Percentiles rank a stretch among this genome's conserved stretches.
These are phyloP conservation scores for Camptophora hylomeconis DNA, from an alignment of 2,329 filamentous ascomycete genomes.

Conservation along the genomic window DNA sequence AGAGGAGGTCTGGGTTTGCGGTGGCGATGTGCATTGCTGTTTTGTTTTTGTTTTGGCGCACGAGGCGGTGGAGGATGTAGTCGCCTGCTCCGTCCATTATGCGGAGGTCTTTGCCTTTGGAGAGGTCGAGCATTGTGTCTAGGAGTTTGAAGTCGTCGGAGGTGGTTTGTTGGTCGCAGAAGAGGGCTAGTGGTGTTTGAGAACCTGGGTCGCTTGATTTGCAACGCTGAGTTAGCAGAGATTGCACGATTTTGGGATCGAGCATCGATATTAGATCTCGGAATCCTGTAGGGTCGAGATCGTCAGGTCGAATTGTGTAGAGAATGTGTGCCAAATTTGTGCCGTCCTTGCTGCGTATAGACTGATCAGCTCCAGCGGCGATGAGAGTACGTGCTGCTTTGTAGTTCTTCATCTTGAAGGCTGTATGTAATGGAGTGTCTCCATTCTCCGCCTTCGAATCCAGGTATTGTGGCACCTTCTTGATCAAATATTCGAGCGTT, in stretches of 20 bases:
- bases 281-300: constrained; percentile 23
- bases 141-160: constrained; percentile 31
- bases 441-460: constrained; percentile 42
- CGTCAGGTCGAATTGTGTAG: constrained; percentile 19
- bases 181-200: constrained; percentile 51
- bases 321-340: constrained; percentile 59
- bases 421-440: constrained; percentile 54
- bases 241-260: constrained; percentile 33
- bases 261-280: constrained; percentile 50
- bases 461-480: constrained; percentile 47
- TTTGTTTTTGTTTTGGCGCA: constrained; percentile 25
- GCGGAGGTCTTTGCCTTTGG: constrained; percentile 39
- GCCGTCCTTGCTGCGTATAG: constrained; percentile 44
- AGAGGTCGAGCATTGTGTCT: constrained; percentile 40
- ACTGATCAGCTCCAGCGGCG: constrained; percentile 56
- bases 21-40: constrained; percentile 49
- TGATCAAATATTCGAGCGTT: constrained; percentile 53
- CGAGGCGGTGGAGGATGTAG: constrained; percentile 27
- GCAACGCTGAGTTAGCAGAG: constrained; percentile 27
- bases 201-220: constrained; percentile 39
- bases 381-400: constrained; percentile 50
- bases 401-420: constrained; percentile 43
- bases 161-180: constrained; percentile 27
- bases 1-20: constrained; percentile 45
- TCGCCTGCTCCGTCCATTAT: constrained; percentile 32